Evolutionary conservation across 495 filamentous ascomycete species (phyloP).

Genomic region (Penicillium parvum): DNA sequence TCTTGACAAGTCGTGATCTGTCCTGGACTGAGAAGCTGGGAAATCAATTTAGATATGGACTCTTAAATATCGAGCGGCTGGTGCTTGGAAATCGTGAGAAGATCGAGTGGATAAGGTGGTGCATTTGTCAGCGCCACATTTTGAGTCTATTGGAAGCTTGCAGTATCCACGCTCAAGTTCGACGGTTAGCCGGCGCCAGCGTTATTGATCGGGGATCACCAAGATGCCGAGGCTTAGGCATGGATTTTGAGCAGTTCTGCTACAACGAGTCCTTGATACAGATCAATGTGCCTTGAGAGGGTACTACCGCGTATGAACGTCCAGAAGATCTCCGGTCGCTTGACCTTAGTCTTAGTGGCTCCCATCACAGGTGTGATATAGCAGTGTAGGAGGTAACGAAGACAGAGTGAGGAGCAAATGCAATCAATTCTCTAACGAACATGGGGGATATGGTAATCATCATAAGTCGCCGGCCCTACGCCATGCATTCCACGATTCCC

Average conservation of each 20-base stretch:
- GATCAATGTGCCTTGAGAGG: too few species aligned
- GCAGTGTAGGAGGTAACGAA: not conserved
- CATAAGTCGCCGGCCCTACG: conserved; percentile 20
- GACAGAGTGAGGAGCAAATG: conserved; percentile 6
- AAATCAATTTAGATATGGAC: not conserved
- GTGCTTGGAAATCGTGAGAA: not conserved
- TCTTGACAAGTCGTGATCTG: not conserved
- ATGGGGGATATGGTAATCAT: conserved; percentile 21
- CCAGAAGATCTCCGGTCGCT: too few species aligned
- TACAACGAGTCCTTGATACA: too few species aligned
- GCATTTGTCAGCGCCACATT: conserved; percentile 10
- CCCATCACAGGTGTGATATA: too few species aligned
- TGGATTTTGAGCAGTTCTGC: too few species aligned
- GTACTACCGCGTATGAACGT: too few species aligned
- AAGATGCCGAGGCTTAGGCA: too few species aligned
- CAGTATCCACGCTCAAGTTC: not conserved
- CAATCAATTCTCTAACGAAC: conserved; percentile 20
- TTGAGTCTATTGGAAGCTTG: too few species aligned
- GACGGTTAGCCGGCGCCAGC: conserved; percentile 6
- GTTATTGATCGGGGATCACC: too few species aligned
- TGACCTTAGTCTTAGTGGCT: too few species aligned
- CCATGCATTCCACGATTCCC: conserved; percentile 24
- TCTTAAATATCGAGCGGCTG: not conserved
- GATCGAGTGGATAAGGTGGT: not conserved
- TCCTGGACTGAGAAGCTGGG: not conserved